Evolutionary conservation across 306 rosid genomes (phyloP).

Genomic region (Inga oerstediana): DNA sequence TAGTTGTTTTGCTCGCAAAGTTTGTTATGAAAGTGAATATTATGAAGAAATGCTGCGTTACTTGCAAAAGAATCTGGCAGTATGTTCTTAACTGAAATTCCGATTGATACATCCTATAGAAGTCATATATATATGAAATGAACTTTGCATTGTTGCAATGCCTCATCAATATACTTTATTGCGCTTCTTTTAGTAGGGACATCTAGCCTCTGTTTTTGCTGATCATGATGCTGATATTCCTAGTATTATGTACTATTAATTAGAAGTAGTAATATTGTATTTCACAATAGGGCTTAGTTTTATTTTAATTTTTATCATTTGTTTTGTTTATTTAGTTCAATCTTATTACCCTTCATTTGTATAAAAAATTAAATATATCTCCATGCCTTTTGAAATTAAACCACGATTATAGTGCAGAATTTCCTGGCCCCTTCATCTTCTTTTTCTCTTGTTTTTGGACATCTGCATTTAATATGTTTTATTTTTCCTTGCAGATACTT

Average conservation of each 20-base stretch:
- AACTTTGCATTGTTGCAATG: slow-evolving; percentile 20
- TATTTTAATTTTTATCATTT: neutral
- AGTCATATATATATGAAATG: slow-evolving; percentile 3
- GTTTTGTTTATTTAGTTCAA: neutral
- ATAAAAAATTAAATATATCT: neutral
- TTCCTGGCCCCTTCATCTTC: slow-evolving; percentile 8
- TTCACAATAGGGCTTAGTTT: neutral
- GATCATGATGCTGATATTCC: neutral
- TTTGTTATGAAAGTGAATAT: slow-evolving; percentile 90
- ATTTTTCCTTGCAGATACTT: slow-evolving; percentile 73
- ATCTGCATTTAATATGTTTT: slow-evolving; percentile 34
- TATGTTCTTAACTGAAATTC: slow-evolving; percentile 44
- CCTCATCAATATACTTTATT: neutral
- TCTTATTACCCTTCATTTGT: neutral
- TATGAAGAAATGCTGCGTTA: slow-evolving; percentile 95
- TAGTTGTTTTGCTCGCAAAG: slow-evolving; percentile 80
- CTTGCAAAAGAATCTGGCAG: slow-evolving; percentile 89
- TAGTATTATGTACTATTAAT: neutral
- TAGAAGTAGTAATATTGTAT: neutral
- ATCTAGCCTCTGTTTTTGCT: neutral
- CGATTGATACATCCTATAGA: slow-evolving; percentile 19
- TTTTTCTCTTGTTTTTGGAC: slow-evolving; percentile 28
- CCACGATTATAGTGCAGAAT: neutral
- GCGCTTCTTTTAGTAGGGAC: neutral
- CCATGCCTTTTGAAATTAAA: neutral